Evolutionary conservation across 2,329 filamentous ascomycete genomes (phyloP).

Genomic region (Penicillium digitatum): DNA sequence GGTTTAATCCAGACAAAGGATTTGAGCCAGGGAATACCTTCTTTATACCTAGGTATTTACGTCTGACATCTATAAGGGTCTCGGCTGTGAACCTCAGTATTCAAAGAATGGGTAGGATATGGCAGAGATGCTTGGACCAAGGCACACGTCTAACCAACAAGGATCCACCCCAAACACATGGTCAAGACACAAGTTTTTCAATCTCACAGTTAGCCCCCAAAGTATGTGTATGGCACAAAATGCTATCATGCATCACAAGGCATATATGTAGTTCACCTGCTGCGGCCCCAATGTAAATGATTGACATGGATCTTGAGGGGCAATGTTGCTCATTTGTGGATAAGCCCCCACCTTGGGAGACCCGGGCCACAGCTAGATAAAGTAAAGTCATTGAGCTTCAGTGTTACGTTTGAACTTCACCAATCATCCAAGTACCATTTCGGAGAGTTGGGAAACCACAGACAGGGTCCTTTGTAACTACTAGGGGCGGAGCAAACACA

Average conservation of each 20-base stretch:
- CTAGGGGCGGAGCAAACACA: constrained; percentile 3
- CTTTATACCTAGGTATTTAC: constrained; percentile 4
- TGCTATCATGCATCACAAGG: neutral
- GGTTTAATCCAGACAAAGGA: neutral
- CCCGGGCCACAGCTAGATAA: neutral
- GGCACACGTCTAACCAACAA: constrained; percentile 1
- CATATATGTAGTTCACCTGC: neutral
- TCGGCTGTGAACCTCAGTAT: neutral
- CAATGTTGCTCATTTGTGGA: neutral
- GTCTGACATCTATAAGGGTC: neutral
- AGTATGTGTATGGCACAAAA: neutral
- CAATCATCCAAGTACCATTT: neutral
- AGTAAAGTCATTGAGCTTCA: neutral
- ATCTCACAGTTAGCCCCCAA: neutral
- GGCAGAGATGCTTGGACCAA: neutral
- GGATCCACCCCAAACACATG: neutral
- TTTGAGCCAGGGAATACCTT: neutral
- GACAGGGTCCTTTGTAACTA: neutral
- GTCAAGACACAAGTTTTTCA: neutral
- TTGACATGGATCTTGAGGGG: neutral
- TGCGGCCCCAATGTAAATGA: neutral
- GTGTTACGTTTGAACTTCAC: neutral
- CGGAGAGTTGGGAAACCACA: neutral
- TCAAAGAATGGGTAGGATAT: neutral
- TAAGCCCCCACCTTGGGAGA: neutral